These are phyloP conservation scores for Erodium moschatum DNA, from an alignment of 441 rosid species.

Conservation along the genomic window DNA sequence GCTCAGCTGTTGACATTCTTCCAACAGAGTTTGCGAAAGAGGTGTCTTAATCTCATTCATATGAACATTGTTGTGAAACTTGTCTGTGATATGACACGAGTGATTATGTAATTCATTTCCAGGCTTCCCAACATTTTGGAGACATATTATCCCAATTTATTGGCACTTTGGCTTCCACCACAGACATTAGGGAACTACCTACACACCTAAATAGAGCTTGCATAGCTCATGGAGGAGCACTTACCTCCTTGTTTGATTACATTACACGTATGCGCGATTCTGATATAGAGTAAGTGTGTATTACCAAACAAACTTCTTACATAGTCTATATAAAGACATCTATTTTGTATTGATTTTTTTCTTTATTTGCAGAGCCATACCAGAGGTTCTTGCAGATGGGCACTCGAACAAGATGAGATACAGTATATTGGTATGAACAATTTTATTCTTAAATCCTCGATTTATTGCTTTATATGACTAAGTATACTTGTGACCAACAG, in stretches of 20 bases:
- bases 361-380: constrained; percentile 40
- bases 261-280: constrained; percentile 79
- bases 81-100: too few species aligned
- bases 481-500: constrained; percentile 34
- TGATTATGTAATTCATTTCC: neutral
- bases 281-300: constrained; percentile 59
- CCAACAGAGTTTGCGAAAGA: constrained; percentile 97
- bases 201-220: constrained; percentile 75
- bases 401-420: constrained; percentile 41
- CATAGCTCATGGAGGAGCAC: constrained; percentile 62
- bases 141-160: constrained; percentile 67
- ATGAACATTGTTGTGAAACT: neutral
- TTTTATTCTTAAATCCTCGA: neutral
- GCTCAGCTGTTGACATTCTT: constrained; percentile 77
- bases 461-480: constrained; percentile 7
- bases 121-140: constrained; percentile 96
- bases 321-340: too few species aligned
- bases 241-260: constrained; percentile 66
- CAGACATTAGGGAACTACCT: constrained; percentile 48
- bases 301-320: too few species aligned
- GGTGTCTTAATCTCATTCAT: constrained; percentile 31
- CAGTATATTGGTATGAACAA: constrained; percentile 50
- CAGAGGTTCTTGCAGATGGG: constrained; percentile 29
- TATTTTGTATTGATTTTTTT: neutral
- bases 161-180: constrained; percentile 57